phyloP scores from a whole-genome alignment of 2,329 filamentous ascomycete species.

The Fusarium newnesense region DNA sequence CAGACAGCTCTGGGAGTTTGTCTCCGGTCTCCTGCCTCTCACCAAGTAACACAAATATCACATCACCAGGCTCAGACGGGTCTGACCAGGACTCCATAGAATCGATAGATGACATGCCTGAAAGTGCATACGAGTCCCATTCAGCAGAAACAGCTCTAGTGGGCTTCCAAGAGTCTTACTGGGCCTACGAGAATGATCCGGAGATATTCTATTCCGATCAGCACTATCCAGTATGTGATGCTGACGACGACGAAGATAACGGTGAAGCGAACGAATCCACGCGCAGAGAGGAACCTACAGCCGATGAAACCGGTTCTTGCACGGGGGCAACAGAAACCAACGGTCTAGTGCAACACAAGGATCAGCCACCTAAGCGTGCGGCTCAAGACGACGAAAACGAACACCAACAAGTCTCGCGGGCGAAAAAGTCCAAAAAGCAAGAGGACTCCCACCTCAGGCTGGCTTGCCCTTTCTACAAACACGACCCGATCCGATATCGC shows the following conservation, averaged over 20 bases:
- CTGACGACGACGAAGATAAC: neutral
- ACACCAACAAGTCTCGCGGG: neutral
- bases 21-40: neutral
- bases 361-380: neutral
- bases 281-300: too few relatives aligned
- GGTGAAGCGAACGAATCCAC: neutral
- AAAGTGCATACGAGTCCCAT: neutral
- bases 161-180: neutral
- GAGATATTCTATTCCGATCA: neutral
- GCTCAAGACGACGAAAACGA: neutral
- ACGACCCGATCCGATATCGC: neutral
- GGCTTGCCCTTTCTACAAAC: conserved; percentile 1
- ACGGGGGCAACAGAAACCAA: fast-evolving
- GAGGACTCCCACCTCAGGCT: neutral
- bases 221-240: neutral
- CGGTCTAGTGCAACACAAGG: neutral
- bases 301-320: too few relatives aligned
- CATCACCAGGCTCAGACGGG: neutral
- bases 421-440: neutral
- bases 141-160: fast-evolving
- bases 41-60: neutral
- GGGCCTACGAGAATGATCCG: neutral
- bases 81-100: neutral
- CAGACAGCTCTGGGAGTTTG: neutral
- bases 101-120: neutral